Percentiles rank a stretch among this genome's conserved stretches.
Conservation (phyloP, 1,139 yeast genomes). For the Nakaseomyces delphensis region DNA sequence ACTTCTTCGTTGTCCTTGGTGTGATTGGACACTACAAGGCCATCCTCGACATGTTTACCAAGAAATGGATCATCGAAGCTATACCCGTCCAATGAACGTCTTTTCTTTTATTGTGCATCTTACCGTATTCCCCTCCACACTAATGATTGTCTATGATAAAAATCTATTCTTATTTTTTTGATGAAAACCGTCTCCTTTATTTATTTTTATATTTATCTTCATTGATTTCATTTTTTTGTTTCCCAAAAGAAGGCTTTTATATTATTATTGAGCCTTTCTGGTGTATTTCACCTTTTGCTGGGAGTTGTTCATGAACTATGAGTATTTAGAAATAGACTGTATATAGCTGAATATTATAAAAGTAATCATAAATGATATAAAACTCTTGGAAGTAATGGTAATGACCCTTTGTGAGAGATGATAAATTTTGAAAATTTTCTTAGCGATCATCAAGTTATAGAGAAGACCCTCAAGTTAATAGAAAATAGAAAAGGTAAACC, state of each 20-base stretch:
- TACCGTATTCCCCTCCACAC: too few relatives aligned
- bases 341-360: not conserved
- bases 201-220: not conserved
- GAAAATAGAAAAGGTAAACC: too few relatives aligned
- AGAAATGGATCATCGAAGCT: slow-evolving; percentile 19
- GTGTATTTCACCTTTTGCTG: too few relatives aligned
- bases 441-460: too few relatives aligned
- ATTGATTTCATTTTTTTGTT: not conserved
- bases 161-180: not conserved
- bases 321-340: not conserved
- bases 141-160: not conserved
- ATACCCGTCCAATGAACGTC: not conserved
- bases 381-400: too few relatives aligned
- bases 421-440: too few relatives aligned
- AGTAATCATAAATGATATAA: not conserved
- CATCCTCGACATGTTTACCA: slow-evolving; percentile 57
- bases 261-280: too few relatives aligned
- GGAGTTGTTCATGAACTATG: too few relatives aligned
- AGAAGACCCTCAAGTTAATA: too few relatives aligned
- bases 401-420: not conserved
- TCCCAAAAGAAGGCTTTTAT: not conserved
- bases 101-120: not conserved
- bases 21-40: slow-evolving; percentile 79
- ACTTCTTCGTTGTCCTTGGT: slow-evolving; percentile 79
- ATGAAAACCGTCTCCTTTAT: not conserved